Conservation (phyloP, 192 early-diverging fungal genomes). For the Backusella tuberculispora region DNA sequence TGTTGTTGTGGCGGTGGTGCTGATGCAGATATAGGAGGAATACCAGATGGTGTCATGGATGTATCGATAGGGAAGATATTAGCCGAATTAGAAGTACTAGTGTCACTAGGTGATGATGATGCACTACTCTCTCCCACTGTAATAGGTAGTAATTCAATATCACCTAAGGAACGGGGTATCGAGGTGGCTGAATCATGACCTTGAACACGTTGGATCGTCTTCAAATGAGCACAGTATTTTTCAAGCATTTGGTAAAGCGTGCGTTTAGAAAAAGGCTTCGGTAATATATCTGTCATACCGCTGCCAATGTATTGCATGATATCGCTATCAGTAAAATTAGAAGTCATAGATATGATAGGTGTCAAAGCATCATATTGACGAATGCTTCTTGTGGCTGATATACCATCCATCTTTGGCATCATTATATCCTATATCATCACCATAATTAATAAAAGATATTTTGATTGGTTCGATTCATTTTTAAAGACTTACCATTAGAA, state of each 20-base stretch:
- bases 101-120: not conserved
- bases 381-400: conserved; percentile 70
- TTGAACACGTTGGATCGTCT: conserved; percentile 42
- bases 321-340: conserved; percentile 66
- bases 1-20: not conserved
- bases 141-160: conserved; percentile 2
- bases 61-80: not conserved
- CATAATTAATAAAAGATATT: not conserved
- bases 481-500: conserved; percentile 60
- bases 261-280: conserved; percentile 68
- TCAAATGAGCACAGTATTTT: conserved; percentile 58
- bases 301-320: conserved; percentile 67
- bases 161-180: conserved; percentile 2
- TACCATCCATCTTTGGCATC: conserved; percentile 75
- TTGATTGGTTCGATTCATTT: not conserved
- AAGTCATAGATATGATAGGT: conserved; percentile 80
- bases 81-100: not conserved
- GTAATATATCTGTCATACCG: conserved; percentile 77
- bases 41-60: not conserved
- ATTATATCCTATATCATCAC: conserved; percentile 59
- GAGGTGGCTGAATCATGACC: conserved; percentile 22
- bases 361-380: conserved; percentile 71
- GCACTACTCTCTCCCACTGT: not conserved
- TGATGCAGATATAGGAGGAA: not conserved
- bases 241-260: conserved; percentile 58